These are phyloP conservation scores for Pyracantha coccinea DNA, from an alignment of 331 rosid species.

Conservation along the genomic window DNA sequence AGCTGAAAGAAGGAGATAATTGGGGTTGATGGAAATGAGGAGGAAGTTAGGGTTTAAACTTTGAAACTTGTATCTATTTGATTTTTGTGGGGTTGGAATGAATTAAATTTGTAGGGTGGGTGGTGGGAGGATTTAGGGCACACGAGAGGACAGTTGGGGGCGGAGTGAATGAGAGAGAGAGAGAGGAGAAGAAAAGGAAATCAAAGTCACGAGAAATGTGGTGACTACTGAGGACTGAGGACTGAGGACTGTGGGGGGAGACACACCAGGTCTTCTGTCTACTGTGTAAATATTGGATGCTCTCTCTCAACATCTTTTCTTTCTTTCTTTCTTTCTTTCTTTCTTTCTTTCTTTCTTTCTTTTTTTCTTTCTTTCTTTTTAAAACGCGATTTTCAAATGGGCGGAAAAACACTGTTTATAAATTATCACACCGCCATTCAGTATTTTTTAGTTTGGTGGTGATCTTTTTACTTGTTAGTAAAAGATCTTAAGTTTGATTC, in stretches of 20 bases:
- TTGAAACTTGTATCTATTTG: not conserved
- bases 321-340: not conserved
- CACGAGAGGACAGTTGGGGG: too few species aligned
- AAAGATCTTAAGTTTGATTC: too few species aligned
- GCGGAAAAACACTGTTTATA: slow-evolving; percentile 3
- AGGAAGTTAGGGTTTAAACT: not conserved
- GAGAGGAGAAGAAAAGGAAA: not conserved
- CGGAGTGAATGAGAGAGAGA: too few species aligned
- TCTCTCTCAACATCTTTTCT: not conserved
- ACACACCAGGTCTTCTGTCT: not conserved
- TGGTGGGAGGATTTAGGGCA: too few species aligned
- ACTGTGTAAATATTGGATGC: not conserved
- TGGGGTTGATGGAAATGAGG: not conserved
- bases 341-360: too few species aligned
- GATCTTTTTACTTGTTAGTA: too few species aligned
- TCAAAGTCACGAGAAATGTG: not conserved
- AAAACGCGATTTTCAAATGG: not conserved
- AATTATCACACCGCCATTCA: not conserved
- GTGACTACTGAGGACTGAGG: too few species aligned
- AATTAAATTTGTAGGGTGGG: too few species aligned
- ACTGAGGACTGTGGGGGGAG: not conserved
- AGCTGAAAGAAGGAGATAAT: not conserved
- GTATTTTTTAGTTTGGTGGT: rapidly evolving
- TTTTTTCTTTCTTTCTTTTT: too few species aligned
- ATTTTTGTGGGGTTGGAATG: not conserved